phyloP scores from a whole-genome alignment of 1,284 basidiomycete genomes.

The Cystobasidium slooffiae region DNA sequence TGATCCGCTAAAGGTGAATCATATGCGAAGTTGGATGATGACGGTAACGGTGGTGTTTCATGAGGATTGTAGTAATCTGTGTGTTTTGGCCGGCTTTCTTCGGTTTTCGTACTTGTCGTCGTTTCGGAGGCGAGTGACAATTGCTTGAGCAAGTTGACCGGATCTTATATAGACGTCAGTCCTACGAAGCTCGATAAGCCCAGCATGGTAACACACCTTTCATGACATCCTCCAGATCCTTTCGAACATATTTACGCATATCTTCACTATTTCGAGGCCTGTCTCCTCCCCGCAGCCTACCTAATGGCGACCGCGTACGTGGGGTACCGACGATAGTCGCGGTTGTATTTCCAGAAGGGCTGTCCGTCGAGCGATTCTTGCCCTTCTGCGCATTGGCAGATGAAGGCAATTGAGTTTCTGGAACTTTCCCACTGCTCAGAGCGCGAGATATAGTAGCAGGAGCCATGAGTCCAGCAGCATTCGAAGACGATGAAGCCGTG shows the following conservation, averaged over 20 bases:
- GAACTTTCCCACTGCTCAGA: slow-evolving; percentile 25
- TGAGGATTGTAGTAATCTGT: slow-evolving; percentile 38
- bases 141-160: slow-evolving; percentile 36
- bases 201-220: slow-evolving; percentile 15
- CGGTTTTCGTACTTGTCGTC: background rate
- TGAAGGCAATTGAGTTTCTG: slow-evolving; percentile 32
- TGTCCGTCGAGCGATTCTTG: slow-evolving; percentile 32
- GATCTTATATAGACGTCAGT: slow-evolving; percentile 14
- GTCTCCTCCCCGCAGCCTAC: background rate
- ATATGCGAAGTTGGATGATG: slow-evolving; percentile 19
- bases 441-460: slow-evolving; percentile 40
- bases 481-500: slow-evolving; percentile 13
- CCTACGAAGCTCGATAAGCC: background rate
- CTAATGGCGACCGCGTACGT: slow-evolving; percentile 33
- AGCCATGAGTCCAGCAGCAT: slow-evolving; percentile 20
- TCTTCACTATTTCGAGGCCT: slow-evolving; percentile 30
- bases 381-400: slow-evolving; percentile 21
- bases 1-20: slow-evolving; percentile 38
- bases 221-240: slow-evolving; percentile 41
- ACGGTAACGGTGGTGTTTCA: slow-evolving; percentile 28
- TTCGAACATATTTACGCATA: slow-evolving; percentile 31
- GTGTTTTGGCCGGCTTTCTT: slow-evolving; percentile 7
- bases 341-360: slow-evolving; percentile 3
- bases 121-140: slow-evolving; percentile 1
- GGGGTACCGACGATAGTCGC: slow-evolving; percentile 42